These are phyloP conservation scores for Corylus avellana DNA, from an alignment of 306 rosid genomes.

Conservation along the genomic window DNA sequence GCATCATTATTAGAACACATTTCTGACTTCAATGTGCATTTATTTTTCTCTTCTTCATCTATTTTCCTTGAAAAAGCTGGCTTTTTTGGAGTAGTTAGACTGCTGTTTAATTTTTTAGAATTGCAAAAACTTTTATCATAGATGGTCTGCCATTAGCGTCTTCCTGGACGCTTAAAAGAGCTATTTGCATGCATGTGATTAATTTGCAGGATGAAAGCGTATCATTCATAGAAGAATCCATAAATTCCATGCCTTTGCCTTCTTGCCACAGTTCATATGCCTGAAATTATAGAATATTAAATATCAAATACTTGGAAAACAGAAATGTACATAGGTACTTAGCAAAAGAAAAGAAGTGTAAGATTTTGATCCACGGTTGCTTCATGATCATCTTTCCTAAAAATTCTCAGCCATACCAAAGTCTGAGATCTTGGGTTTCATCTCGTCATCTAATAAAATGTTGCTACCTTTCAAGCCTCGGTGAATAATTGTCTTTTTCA, in stretches of 20 bases:
- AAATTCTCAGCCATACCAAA: too few relatives aligned
- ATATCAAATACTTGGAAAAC: not conserved
- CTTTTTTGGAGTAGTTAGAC: constrained; percentile 8
- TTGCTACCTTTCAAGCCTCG: too few relatives aligned
- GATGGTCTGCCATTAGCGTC: constrained; percentile 38
- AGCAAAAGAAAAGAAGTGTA: not conserved
- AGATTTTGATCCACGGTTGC: too few relatives aligned
- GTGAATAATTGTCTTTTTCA: too few relatives aligned
- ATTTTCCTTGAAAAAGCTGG: constrained; percentile 31
- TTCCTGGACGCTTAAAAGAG: constrained; percentile 35
- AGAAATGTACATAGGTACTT: too few relatives aligned
- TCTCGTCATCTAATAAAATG: too few relatives aligned
- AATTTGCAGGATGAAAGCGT: constrained; percentile 29
- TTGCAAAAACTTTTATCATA: constrained; percentile 33
- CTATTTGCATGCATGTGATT: constrained; percentile 35
- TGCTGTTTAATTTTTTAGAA: constrained; percentile 31
- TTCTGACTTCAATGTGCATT: not conserved
- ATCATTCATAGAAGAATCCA: constrained; percentile 36
- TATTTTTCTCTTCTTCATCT: not conserved
- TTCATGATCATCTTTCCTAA: too few relatives aligned
- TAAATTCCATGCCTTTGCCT: constrained; percentile 31
- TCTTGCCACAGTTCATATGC: constrained; percentile 40
- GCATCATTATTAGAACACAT: constrained; percentile 5
- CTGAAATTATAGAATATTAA: constrained; percentile 9
- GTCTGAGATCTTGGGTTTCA: too few relatives aligned